Evolutionary conservation across 345 rosid species (phyloP).

Genomic region (Nasturtium officinale): DNA sequence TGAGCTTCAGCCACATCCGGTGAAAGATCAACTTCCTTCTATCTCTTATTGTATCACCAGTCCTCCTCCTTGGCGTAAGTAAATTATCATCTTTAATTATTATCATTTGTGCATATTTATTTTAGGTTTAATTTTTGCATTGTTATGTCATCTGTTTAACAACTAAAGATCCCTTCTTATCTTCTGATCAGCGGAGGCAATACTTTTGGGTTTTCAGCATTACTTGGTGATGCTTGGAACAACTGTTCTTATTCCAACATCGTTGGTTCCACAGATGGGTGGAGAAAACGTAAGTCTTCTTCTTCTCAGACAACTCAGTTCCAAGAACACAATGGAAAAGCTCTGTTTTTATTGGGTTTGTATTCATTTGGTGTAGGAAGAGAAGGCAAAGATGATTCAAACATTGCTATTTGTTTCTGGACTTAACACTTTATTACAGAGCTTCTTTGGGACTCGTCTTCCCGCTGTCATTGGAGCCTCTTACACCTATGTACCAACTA

Average conservation of each 20-base stretch:
- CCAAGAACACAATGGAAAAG: not conserved
- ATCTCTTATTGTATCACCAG: slow-evolving; percentile 87
- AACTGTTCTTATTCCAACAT: slow-evolving; percentile 78
- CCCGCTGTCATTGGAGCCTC: slow-evolving; percentile 95
- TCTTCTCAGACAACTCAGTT: not conserved
- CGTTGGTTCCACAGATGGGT: slow-evolving; percentile 94
- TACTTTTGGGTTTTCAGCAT: slow-evolving; percentile 92
- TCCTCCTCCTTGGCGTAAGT: slow-evolving; percentile 98
- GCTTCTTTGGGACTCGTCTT: slow-evolving; percentile 81
- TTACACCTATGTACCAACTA: slow-evolving; percentile 75
- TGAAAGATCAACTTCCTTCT: slow-evolving; percentile 79
- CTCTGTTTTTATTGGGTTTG: slow-evolving; percentile 27
- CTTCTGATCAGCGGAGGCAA: slow-evolving; percentile 76
- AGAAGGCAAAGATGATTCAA: slow-evolving; percentile 92
- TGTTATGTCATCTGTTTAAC: not conserved
- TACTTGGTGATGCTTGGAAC: slow-evolving; percentile 98
- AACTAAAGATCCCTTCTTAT: not conserved
- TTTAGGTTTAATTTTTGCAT: not conserved
- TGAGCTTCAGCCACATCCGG: slow-evolving; percentile 91
- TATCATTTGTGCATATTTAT: not conserved
- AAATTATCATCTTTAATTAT: slow-evolving; percentile 2
- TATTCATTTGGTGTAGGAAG: slow-evolving; percentile 57
- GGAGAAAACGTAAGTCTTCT: slow-evolving; percentile 77
- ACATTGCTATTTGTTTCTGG: slow-evolving; percentile 94
- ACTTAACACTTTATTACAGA: slow-evolving; percentile 73